Base-by-base conservation (phyloP, 345 rosid genomes). In the Schrenkiella parvula region DNA sequence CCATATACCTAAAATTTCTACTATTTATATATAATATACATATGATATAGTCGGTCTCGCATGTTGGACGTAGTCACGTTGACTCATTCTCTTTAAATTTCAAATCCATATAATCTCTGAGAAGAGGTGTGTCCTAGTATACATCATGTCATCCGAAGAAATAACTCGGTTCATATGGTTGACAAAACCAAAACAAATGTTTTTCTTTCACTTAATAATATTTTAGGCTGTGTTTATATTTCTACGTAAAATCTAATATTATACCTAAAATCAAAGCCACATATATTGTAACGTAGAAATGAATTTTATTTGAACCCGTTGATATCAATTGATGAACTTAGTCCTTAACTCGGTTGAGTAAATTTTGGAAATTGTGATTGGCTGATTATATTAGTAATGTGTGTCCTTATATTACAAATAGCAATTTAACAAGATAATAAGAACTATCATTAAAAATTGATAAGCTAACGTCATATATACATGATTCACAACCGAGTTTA, bases 51-150 rank as follows among this genome's bases (percentile, higher is more conserved):
- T 42, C 23, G 23, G 11, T 66, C 35, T 15, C n/a, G 19, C 35
- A n/a, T n/a, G 34, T 39, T 53, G 22, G 64, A 68, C 64, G 14
- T 29, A 29, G 72, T 68, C 72, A 54, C 10, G 42, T 68, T 68
- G 72, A 68, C 72, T 68, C 63, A 42, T 68, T 55, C 64, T 1
- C 10, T 3, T 10, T 66, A 2, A 35, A 23, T 35, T 57, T 11
- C 15, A 57, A 57, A 54, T 31, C 21, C 4, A 43, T 43, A 21
- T n/a, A n/a, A n/a, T 48, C 44, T 35, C 31, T 6, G 29, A 13
- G 46, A 21, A 57, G 63, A 14, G 46, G 18, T 35, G 31, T 35
- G 29, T 9, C 44, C 38, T 29, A 54, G 14, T 52, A 26, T 29
- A 14, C 8, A 15, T 8, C 39, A 4, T 21, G 44, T 57, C 44